These are phyloP conservation scores for Amborella trichopoda DNA, from an alignment of 164 flowering plant species.

Conservation along the genomic window DNA sequence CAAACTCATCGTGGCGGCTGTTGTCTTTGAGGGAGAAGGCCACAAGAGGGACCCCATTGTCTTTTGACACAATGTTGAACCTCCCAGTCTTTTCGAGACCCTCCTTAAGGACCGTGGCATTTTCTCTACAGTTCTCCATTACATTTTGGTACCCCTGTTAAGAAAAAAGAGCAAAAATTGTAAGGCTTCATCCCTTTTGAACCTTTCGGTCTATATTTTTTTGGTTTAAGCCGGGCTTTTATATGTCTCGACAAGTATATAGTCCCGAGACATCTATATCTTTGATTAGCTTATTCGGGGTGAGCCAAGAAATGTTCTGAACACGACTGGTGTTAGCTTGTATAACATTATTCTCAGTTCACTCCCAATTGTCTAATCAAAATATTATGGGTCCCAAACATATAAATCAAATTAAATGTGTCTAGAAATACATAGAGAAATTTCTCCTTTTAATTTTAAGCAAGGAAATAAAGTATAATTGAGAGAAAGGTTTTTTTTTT, in stretches of 20 bases:
- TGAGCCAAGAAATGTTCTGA: conserved; percentile 2
- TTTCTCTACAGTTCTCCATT: conserved; percentile 23
- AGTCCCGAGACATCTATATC: conserved; percentile 26
- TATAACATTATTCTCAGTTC: too few species aligned
- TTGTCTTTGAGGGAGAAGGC: conserved; percentile 20
- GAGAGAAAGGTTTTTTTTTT: too few species aligned
- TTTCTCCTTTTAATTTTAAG: too few species aligned
- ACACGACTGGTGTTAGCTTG: too few species aligned
- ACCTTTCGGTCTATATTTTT: conserved; percentile 20
- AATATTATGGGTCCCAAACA: too few species aligned
- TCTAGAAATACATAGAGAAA: too few species aligned
- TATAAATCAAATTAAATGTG: too few species aligned
- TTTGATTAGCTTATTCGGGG: conserved; percentile 17
- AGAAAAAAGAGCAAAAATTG: conserved; percentile 20
- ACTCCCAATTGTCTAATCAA: too few species aligned
- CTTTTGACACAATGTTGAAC: conserved; percentile 15
- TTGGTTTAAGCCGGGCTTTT: conserved; percentile 28
- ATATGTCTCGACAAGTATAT: conserved; percentile 23
- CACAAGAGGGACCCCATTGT: conserved; percentile 16
- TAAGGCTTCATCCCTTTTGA: conserved; percentile 22
- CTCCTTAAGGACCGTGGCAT: conserved; percentile 7
- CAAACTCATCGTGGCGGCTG: conserved; percentile 8
- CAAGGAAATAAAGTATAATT: too few species aligned
- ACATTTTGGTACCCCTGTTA: conserved; percentile 20
- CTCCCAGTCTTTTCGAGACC: conserved; percentile 14